Base-by-base conservation (phyloP, 306 rosid species). In the Cicer judaicum region DNA sequence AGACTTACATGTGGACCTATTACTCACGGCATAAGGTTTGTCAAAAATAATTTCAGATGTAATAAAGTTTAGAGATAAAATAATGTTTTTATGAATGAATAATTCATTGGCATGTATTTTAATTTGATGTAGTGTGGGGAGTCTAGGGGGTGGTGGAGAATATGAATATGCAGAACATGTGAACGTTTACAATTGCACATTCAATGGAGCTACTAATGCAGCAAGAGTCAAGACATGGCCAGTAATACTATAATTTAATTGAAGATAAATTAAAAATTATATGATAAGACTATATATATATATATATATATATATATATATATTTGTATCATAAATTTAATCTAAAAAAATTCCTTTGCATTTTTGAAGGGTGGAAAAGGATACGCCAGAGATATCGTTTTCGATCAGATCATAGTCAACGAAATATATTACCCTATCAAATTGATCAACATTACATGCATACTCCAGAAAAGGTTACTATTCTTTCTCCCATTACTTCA, bases 21-120 rank as follows among this genome's bases (percentile, higher is more conserved):
- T 0, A 40, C 46, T 42, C 90, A 89, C 11, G 93, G 90, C 60
- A 89, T 89, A 44, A 89, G 87, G 93, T 88, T 52, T 42, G 62
- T 47, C 53, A 52, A 60, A 46, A 59, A 2, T 0, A 2, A 2
- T 24, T 79, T 24, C 0, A 24, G 4, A 24, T 24, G 34, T 24
- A 24, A 24, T 24, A 24, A 24, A 24, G 2, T 24, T 24, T 24
- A 24, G 34, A 24, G 34, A 24, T 24, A 48, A 36, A 24, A 6
- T 77, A 8, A 46, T n/a, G 15, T 46, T 57, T 7, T 55, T 34
- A 8, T 59, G 11, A 11, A 29, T 76, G 50, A 54, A 29, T 19
- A 55, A 42, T 14, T 14, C n/a, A 10, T 21, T 7, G 6, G 14
- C 11, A 36, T 74, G 7, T 1, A 7, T 39, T 8, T 29, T 21